phyloP scores from a whole-genome alignment of 169 alveolate species.

The Plasmodium inui region DNA sequence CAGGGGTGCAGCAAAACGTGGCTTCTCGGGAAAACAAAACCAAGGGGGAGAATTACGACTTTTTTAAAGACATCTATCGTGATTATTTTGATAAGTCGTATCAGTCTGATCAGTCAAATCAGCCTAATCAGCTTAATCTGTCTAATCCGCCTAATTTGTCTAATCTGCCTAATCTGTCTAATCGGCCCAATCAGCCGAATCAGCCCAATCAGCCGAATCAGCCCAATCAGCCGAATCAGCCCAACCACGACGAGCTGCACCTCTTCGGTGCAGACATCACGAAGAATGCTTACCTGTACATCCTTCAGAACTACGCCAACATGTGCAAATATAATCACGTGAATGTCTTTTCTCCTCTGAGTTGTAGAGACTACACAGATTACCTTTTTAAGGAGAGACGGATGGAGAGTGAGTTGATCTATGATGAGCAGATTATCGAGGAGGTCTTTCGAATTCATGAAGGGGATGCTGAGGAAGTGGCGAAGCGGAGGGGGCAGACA shows the following conservation, averaged over 20 bases:
- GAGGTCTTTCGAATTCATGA: constrained; percentile 22
- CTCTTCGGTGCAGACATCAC: constrained; percentile 50
- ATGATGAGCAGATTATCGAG: constrained; percentile 42
- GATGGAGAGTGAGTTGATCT: constrained; percentile 21
- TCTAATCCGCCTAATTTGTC: not conserved
- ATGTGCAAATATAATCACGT: constrained; percentile 3
- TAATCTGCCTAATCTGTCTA: too few relatives aligned
- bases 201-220: not conserved
- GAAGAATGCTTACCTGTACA: constrained; percentile 25
- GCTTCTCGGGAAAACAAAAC: not conserved
- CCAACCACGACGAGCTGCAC: not conserved
- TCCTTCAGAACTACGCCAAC: constrained; percentile 25
- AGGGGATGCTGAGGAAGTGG: not conserved
- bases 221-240: not conserved
- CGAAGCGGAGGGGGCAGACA: not conserved
- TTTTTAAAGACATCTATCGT: constrained; percentile 28
- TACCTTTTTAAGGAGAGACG: constrained; percentile 31
- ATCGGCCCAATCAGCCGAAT: too few relatives aligned
- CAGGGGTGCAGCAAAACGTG: not conserved
- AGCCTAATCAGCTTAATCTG: not conserved
- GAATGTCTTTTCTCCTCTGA: constrained; percentile 5
- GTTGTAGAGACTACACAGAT: constrained; percentile 33
- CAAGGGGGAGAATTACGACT: not conserved
- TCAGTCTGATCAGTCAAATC: not conserved
- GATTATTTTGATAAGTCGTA: not conserved